A percentile compares a stretch with the other conserved stretches of the same genome.
phyloP scores from a whole-genome alignment of 257 asterid species.

The Plantago elongata region DNA sequence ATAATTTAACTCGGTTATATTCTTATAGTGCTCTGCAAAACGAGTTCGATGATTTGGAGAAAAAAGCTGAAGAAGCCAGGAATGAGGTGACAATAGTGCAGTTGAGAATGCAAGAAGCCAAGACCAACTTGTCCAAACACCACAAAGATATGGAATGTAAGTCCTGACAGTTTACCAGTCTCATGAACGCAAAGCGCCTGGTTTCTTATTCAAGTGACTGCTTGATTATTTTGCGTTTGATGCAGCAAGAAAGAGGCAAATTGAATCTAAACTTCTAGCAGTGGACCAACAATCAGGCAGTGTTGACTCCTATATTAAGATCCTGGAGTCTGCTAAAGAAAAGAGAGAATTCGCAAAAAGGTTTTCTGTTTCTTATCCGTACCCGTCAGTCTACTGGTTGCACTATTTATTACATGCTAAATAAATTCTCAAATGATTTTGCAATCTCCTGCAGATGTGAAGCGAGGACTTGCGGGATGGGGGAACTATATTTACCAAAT shows the following conservation, averaged over 20 bases:
- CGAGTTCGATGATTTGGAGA: conserved; percentile 73
- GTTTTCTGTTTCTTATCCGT: conserved; percentile 27
- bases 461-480: conserved; percentile 61
- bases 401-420: conserved; percentile 9
- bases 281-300: conserved; percentile 59
- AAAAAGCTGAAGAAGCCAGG: conserved; percentile 76
- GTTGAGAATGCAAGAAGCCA: conserved; percentile 73
- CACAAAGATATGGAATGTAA: conserved; percentile 81
- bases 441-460: conserved; percentile 46
- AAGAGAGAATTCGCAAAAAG: conserved; percentile 63
- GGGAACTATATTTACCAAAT: conserved; percentile 68
- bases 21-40: conserved; percentile 54
- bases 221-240: conserved; percentile 9
- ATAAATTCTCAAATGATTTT: conserved; percentile 11
- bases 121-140: conserved; percentile 59
- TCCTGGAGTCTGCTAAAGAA: conserved; percentile 58
- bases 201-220: too few species aligned
- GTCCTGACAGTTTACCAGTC: conserved; percentile 7
- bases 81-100: conserved; percentile 70
- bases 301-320: conserved; percentile 55
- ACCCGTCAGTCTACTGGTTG: conserved; percentile 6
- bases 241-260: conserved; percentile 73
- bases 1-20: not conserved
- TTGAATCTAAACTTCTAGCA: conserved; percentile 78
- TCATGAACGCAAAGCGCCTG: too few species aligned